Conservation (phyloP, 75 land plant species). For the Azolla pinnata region DNA sequence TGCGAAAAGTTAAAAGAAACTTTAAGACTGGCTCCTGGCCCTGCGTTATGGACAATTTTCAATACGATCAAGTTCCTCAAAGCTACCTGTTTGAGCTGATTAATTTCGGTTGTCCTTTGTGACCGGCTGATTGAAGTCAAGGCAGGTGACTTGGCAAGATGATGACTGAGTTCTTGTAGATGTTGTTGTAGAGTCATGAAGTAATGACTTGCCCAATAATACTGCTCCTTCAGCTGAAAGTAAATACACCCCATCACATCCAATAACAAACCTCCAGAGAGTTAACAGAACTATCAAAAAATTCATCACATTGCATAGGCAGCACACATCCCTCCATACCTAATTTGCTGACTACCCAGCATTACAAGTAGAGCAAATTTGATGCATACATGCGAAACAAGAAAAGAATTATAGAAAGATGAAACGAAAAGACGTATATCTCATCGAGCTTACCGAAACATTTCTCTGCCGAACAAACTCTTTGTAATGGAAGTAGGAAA, state of each 20-base stretch:
- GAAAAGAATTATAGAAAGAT: too few species aligned
- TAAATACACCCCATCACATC: too few species aligned
- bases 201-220: conserved; percentile 34
- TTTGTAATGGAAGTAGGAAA: conserved; percentile 55
- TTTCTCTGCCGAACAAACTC: conserved; percentile 42
- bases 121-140: conserved; percentile 17
- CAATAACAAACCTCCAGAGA: too few species aligned
- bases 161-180: conserved; percentile 46
- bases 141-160: conserved; percentile 44
- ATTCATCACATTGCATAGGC: too few species aligned
- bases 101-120: conserved; percentile 48
- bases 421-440: too few species aligned
- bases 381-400: too few species aligned
- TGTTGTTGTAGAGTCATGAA: conserved; percentile 68
- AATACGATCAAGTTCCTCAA: conserved; percentile 70
- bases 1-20: conserved; percentile 74
- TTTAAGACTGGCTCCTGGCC: conserved; percentile 44
- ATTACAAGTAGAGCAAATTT: too few species aligned
- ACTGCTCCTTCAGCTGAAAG: conserved; percentile 40
- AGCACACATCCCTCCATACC: too few species aligned
- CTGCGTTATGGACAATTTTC: conserved; percentile 50
- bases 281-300: too few species aligned
- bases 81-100: conserved; percentile 68
- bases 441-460: conserved; percentile 44
- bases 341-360: too few species aligned